Percentiles rank a stretch among this genome's conserved stretches.
Conservation (phyloP, 192 early-diverging fungal species). For the Entomortierella beljakovae region DNA sequence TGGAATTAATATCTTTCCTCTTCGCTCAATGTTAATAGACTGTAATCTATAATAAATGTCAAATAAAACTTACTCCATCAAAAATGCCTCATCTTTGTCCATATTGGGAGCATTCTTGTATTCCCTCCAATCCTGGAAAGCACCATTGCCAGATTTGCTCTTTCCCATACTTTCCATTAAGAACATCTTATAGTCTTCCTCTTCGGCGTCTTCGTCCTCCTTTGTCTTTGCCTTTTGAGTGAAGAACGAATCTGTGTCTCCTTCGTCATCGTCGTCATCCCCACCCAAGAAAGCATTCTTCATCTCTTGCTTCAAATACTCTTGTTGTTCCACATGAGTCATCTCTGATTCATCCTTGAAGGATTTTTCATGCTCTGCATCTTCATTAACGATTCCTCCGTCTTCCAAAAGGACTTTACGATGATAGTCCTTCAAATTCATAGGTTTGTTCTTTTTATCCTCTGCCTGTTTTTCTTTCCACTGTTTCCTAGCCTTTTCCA, state of each 20-base stretch:
- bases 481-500: conserved; percentile 65
- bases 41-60: no score
- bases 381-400: conserved; percentile 62
- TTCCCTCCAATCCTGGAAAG: conserved; percentile 70
- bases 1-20: no score
- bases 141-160: conserved; percentile 62
- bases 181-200: conserved; percentile 91
- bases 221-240: conserved; percentile 77
- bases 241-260: conserved; percentile 77
- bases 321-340: conserved; percentile 90
- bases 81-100: conserved; percentile 69
- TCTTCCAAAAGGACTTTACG: conserved; percentile 79
- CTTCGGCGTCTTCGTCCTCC: conserved; percentile 85
- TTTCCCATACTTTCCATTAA: conserved; percentile 82
- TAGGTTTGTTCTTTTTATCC: conserved; percentile 69
- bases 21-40: no score
- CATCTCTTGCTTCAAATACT: conserved; percentile 78
- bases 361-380: conserved; percentile 60
- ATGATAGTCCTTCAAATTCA: conserved; percentile 90
- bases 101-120: conserved; percentile 63
- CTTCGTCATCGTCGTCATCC: conserved; percentile 64
- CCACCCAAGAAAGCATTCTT: conserved; percentile 58
- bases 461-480: conserved; percentile 77
- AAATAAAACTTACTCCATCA: conserved; percentile 87
- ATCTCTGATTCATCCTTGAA: conserved; percentile 44